phyloP scores from a whole-genome alignment of 495 filamentous ascomycete genomes.

The Oleoguttula mirabilis region DNA sequence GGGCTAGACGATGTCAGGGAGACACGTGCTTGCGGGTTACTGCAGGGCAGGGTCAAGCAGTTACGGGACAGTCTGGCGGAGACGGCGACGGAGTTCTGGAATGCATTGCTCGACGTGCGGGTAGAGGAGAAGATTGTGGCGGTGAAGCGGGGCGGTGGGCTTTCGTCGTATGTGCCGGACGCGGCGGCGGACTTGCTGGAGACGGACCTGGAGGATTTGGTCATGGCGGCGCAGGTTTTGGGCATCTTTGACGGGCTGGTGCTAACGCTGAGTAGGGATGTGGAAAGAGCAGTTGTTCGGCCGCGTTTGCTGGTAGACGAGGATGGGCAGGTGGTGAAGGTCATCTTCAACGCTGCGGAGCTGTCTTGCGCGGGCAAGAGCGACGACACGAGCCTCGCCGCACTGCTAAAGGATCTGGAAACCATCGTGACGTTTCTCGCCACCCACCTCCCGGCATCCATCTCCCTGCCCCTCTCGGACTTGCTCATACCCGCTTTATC shows the following conservation, averaged over 20 bases:
- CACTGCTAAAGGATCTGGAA: slow-evolving; percentile 39
- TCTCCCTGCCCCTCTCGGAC: slow-evolving; percentile 50
- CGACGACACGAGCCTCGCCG: slow-evolving; percentile 28
- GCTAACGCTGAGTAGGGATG: slow-evolving; percentile 18
- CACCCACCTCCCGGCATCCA: slow-evolving; percentile 48
- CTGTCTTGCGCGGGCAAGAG: slow-evolving; percentile 19
- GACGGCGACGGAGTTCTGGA: slow-evolving; percentile 30
- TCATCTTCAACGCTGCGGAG: slow-evolving; percentile 23
- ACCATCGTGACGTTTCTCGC: slow-evolving; percentile 53
- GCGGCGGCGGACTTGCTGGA: not conserved
- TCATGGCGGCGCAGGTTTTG: slow-evolving; percentile 9
- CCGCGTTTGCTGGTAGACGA: slow-evolving; percentile 12
- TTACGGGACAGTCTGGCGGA: slow-evolving; percentile 25
- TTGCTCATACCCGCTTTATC: slow-evolving; percentile 55
- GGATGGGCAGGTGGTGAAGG: slow-evolving; percentile 2
- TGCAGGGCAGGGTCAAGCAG: slow-evolving; percentile 23
- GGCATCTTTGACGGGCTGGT: slow-evolving; percentile 11
- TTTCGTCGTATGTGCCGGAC: not conserved
- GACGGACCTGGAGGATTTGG: slow-evolving; percentile 6
- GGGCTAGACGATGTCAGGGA: slow-evolving; percentile 23
- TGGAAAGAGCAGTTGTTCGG: slow-evolving; percentile 11
- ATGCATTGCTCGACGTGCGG: slow-evolving; percentile 27
- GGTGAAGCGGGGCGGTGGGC: slow-evolving; percentile 5
- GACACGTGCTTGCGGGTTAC: slow-evolving; percentile 26
- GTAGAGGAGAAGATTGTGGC: slow-evolving; percentile 15